Evolutionary conservation across 2,329 filamentous ascomycete species (phyloP), one percentile per base, ranked within the genome.

Genomic region (Ilyonectria destructans): DNA sequence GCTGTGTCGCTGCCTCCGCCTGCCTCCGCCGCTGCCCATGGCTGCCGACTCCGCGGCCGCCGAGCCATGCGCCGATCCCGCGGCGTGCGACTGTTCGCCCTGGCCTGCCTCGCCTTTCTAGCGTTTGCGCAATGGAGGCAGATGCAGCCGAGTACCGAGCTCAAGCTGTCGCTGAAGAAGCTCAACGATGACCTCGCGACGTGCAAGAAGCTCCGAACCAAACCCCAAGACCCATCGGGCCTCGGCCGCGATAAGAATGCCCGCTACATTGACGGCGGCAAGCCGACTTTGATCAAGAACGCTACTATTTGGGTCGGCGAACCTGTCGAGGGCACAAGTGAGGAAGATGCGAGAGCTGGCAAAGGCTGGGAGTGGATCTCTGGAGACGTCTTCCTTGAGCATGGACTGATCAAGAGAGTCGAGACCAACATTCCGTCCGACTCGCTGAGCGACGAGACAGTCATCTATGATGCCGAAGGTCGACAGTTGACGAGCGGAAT

Each of bases 231-330:
- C 68, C 88, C 89, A 1, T 83, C 83, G 40, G 88, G 88, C 21
- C 75, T 82, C 5, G 88, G 88, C 4, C 87, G 91, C 21, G 83
- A 88, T 35, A 84, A 84, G 71, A 93, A 90, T 76, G 89, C 88
- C 21, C 86, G 91, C 55, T 90, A 88, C 74, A 78, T 91, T 49
- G 83, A 88, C 4, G 88, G 89, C 58, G 84, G 86, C 60, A 86
- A 85, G 69, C 86, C 90, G 0, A 89, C 89, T 0, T 83, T 92
- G 46, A 91, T 92, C 71, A 87, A 85, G 68, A 92, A 92, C 75
- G 90, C 90, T 5, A 90, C 87, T 1, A 84, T 92, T 21, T 92
- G 90, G 91, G 83, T 88, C 4, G 91, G 90, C 37, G 90, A 92
- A 79, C 88, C 91, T 0, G 77, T 74, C 0, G 65, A 83, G 37